These are phyloP conservation scores for Biancaea sappan DNA, from an alignment of 306 rosid species.

Conservation along the genomic window DNA sequence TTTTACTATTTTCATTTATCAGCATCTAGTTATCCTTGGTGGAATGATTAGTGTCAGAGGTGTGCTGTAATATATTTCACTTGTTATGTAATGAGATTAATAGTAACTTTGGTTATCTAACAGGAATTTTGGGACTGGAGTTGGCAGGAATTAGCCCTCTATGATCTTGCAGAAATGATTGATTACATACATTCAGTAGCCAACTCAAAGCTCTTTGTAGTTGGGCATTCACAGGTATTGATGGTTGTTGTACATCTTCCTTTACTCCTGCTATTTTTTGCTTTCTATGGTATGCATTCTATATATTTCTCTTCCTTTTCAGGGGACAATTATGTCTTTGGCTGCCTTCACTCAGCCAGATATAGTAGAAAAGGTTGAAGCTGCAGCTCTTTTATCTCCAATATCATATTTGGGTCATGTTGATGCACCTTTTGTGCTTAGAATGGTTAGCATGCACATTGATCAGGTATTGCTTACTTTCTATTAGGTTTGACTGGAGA, in stretches of 20 bases:
- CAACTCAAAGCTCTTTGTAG: constrained; percentile 65
- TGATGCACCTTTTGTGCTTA: constrained; percentile 63
- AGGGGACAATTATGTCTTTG: constrained; percentile 89
- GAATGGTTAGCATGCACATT: constrained; percentile 74
- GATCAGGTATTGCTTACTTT: constrained; percentile 65
- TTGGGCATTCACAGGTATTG: constrained; percentile 94
- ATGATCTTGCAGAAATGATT: constrained; percentile 79
- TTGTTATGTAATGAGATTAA: constrained; percentile 29
- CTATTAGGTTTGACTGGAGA: constrained; percentile 20
- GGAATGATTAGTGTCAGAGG: background rate
- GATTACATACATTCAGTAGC: constrained; percentile 54
- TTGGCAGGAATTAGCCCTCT: constrained; percentile 85
- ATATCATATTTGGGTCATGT: constrained; percentile 79
- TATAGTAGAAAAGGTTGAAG: constrained; percentile 78
- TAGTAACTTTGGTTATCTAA: constrained; percentile 34
- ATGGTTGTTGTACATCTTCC: constrained; percentile 29
- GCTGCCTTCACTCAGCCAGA: constrained; percentile 75
- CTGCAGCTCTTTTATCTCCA: constrained; percentile 86
- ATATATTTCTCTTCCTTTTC: constrained; percentile 25
- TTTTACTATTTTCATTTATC: constrained; percentile 13
- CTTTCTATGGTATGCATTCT: constrained; percentile 24
- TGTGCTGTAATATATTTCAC: background rate
- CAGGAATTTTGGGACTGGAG: constrained; percentile 98
- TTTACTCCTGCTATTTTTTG: constrained; percentile 14
- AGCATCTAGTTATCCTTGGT: constrained; percentile 9